Evolutionary conservation across 176 grass and related monocot genomes (phyloP).

Genomic region (Hordeum vulgare): MorexV3_pseudomolecules_assembly NC_058520.1:329506026-329506525

Average conservation of each 20-base stretch:
- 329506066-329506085: neutral
- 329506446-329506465: constrained; percentile 15
- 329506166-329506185: constrained; percentile 24
- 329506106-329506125: constrained; percentile 11
- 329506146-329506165: constrained; percentile 9
- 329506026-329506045: constrained; percentile 22
- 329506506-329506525: too few relatives aligned
- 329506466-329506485: neutral
- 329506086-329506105: constrained; percentile 8
- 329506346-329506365: neutral
- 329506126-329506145: constrained; percentile 15
- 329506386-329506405: constrained; percentile 25
- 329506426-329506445: constrained; percentile 15
- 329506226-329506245: neutral
- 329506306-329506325: neutral
- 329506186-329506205: constrained; percentile 27
- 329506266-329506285: constrained; percentile 29
- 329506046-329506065: neutral
- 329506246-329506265: constrained; percentile 27
- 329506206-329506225: constrained; percentile 24
- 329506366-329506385: neutral
- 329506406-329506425: constrained; percentile 25
- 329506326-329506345: neutral
- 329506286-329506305: constrained; percentile 34
- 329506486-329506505: neutral